Evolutionary conservation across 306 rosid genomes (phyloP).

Genomic region (Crataegus laevigata): DNA sequence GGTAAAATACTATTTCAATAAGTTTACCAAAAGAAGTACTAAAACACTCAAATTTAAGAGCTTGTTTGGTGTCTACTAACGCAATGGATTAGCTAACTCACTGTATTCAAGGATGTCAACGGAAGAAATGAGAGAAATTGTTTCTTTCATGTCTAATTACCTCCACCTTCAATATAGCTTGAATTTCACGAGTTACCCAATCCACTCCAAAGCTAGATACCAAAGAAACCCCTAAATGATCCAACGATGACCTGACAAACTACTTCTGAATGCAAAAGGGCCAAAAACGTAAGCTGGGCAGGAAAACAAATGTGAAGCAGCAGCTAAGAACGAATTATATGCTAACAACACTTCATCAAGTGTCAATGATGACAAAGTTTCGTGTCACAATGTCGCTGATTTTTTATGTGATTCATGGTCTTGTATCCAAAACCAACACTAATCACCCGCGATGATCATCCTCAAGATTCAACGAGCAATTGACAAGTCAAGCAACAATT

Average conservation of each 20-base stretch:
- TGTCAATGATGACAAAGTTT: not conserved
- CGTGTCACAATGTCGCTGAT: not conserved
- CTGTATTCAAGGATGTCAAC: too few species aligned
- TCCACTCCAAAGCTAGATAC: too few species aligned
- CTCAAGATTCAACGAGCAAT: not conserved
- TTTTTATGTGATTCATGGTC: not conserved
- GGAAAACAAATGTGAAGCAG: too few species aligned
- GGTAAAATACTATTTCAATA: too few species aligned
- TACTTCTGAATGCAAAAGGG: not conserved
- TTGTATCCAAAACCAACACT: not conserved
- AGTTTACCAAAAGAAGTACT: too few species aligned
- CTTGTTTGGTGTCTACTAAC: not conserved
- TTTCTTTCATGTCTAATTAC: too few species aligned
- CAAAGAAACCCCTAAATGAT: not conserved
- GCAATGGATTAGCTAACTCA: not conserved
- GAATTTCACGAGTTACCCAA: too few species aligned
- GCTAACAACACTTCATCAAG: not conserved
- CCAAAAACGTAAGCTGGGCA: too few species aligned
- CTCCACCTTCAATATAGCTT: too few species aligned
- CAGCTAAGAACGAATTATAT: too few species aligned
- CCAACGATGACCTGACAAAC: not conserved
- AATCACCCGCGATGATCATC: not conserved
- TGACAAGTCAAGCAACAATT: not conserved
- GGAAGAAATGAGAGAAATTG: too few species aligned
- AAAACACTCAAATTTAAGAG: not conserved